Base-by-base conservation (phyloP, 148 eudicot species). In the Suaeda aralocaspica region DNA sequence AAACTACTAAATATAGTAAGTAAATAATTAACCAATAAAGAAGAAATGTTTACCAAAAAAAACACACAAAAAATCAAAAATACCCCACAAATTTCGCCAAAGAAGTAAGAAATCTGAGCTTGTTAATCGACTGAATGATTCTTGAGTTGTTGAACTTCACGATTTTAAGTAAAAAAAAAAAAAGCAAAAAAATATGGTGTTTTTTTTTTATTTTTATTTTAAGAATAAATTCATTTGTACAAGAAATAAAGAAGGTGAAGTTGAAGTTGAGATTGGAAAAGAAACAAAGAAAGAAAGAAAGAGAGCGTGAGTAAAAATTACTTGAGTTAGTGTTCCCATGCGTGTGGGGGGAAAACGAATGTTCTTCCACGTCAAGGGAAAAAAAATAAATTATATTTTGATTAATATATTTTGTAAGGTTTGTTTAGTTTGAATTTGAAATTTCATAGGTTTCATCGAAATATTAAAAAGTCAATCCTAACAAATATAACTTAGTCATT, bases 331-430 rank as follows among this genome's bases (percentile, higher is more conserved):
- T 62, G 66, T 36, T 62, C 28, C 46, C 66, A 62, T 62, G 48
- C 66, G 66, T 62, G 66, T 62, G 66, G 66, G 46, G 46, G 25
- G 28, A 22, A 13, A 34, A n/a, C 46, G 66, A 62, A 62, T 62
- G 66, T 62, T 62, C 28, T 62, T 34, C 42, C 66, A 62, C 66
- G 66, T 62, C 66, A 62, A 36, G 41, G 8, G n/a, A n/a, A n/a
- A n/a, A n/a, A n/a, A n/a, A n/a, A n/a, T n/a, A 36, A 36, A 36
- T 36, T 36, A 3, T 36, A 36, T 4, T 36, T 36, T 36, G 41
- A 36, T 3, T n/a, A n/a, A n/a, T n/a, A 15, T 11, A 52, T n/a
- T 58, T 36, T 2, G n/a, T 19, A 2, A 9, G 6, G 0, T 10
- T 62, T 39, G 21, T 28, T 22, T 22, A 26, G 14, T 58, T 55